phyloP scores from a whole-genome alignment of 2,329 filamentous ascomycete species.

The Gnomoniopsis smithogilvyi region DNA sequence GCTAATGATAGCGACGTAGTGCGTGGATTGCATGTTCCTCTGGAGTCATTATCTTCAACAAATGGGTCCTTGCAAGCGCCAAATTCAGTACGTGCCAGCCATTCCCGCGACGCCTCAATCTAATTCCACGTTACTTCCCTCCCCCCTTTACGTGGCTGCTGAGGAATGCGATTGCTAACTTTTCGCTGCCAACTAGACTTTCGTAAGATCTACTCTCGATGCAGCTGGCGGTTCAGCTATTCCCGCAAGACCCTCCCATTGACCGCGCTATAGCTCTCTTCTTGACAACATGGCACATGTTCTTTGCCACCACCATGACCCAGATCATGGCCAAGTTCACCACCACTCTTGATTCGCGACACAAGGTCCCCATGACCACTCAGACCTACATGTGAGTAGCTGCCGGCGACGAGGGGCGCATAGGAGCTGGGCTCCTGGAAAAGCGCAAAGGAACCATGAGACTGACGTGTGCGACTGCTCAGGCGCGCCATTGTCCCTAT shows the following conservation, averaged over 20 bases:
- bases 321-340: constrained; percentile 85
- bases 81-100: constrained; percentile 51
- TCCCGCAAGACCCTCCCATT: constrained; percentile 34
- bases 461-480: constrained; percentile 13
- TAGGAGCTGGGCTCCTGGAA: too few species aligned
- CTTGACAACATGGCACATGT: constrained; percentile 88
- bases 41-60: constrained; percentile 93
- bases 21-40: constrained; percentile 87
- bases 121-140: neutral
- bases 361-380: constrained; percentile 87
- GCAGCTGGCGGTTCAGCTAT: neutral
- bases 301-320: constrained; percentile 85
- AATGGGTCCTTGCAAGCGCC: constrained; percentile 81
- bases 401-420: neutral
- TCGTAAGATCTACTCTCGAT: constrained; percentile 12
- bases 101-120: constrained; percentile 3
- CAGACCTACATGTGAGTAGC: constrained; percentile 20
- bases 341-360: constrained; percentile 79
- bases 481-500: constrained; percentile 86
- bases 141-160: neutral
- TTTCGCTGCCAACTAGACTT: constrained; percentile 23
- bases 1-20: constrained; percentile 41
- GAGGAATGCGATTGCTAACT: constrained; percentile 4
- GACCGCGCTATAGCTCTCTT: constrained; percentile 56
- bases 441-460: constrained; percentile 41